These are phyloP conservation scores for Filosporella fistucella DNA, from an alignment of 495 filamentous ascomycete species.

Conservation along the genomic window DNA sequence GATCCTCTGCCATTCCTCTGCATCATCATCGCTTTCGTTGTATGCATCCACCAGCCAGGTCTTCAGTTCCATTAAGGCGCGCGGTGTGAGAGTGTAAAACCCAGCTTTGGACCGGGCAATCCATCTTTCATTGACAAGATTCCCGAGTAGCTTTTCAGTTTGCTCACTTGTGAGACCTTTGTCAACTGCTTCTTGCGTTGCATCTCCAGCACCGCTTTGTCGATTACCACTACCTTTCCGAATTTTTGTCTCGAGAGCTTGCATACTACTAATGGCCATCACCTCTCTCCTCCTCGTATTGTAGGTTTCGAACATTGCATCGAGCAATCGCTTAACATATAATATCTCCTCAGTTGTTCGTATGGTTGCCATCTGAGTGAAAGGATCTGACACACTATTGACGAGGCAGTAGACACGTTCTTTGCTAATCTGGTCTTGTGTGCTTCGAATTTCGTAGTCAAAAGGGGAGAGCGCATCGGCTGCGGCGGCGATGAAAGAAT, in stretches of 20 bases:
- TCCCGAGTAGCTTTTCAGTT: conserved; percentile 66
- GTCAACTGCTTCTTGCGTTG: conserved; percentile 19
- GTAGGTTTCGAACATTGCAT: conserved; percentile 85
- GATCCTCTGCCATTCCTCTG: conserved; percentile 60
- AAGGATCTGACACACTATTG: conserved; percentile 79
- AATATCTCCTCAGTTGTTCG: conserved; percentile 81
- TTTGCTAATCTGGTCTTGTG: conserved; percentile 53
- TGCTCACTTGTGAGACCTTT: conserved; percentile 67
- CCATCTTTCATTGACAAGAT: conserved; percentile 78
- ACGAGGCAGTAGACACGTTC: conserved; percentile 68
- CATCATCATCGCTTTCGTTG: conserved; percentile 57
- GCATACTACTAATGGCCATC: conserved; percentile 71
- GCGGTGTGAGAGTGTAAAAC: conserved; percentile 69
- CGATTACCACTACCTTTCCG: conserved; percentile 40
- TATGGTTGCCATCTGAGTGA: conserved; percentile 83
- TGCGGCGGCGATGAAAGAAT: conserved; percentile 61
- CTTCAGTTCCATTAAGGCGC: conserved; percentile 80
- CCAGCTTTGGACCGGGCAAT: conserved; percentile 65
- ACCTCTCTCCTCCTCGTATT: conserved; percentile 74
- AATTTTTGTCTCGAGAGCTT: conserved; percentile 58
- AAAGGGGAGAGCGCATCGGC: conserved; percentile 70
- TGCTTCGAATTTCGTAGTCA: conserved; percentile 81
- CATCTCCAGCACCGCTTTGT: conserved; percentile 38
- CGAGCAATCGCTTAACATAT: conserved; percentile 82
- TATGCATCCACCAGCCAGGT: conserved; percentile 80